These are phyloP conservation scores for Podaxis carcinomalis DNA, from an alignment of 768 basidiomycete species.

Conservation along the genomic window DNA sequence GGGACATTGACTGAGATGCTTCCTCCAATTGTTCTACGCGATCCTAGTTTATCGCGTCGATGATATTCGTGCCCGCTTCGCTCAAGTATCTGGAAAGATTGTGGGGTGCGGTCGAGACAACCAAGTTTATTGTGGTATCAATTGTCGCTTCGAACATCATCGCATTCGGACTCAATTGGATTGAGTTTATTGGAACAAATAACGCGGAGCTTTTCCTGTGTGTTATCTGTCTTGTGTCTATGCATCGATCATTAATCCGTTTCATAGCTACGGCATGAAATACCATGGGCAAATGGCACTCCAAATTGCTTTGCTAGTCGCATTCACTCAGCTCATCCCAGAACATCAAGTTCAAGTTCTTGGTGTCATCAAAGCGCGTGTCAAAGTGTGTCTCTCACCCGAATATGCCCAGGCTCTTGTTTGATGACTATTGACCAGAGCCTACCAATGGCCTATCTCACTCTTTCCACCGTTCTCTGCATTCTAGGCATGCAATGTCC, in stretches of 20 bases:
- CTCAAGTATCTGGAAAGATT: slow-evolving; percentile 90
- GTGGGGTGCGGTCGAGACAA: slow-evolving; percentile 85
- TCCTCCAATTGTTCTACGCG: slow-evolving; percentile 3
- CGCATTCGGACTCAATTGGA: slow-evolving; percentile 83
- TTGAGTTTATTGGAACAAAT: slow-evolving; percentile 70
- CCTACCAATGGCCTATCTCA: slow-evolving; percentile 92
- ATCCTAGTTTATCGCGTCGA: slow-evolving; percentile 67
- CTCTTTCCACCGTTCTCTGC: slow-evolving; percentile 82
- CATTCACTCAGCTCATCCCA: slow-evolving; percentile 96
- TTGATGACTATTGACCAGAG: slow-evolving; percentile 41
- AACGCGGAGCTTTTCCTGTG: slow-evolving; percentile 77
- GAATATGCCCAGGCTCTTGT: background rate
- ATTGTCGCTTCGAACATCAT: slow-evolving; percentile 85
- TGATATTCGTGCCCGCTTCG: slow-evolving; percentile 76
- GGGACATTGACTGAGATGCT: slow-evolving; percentile 6
- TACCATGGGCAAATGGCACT: slow-evolving; percentile 94
- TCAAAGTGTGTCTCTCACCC: slow-evolving; percentile 60
- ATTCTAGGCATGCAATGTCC: slow-evolving; percentile 84
- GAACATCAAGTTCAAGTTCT: slow-evolving; percentile 96
- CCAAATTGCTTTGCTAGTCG: slow-evolving; percentile 85
- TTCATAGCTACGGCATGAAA: slow-evolving; percentile 71
- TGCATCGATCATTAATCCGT: background rate
- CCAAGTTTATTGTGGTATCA: slow-evolving; percentile 81
- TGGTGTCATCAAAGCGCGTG: slow-evolving; percentile 77
- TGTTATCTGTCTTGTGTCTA: slow-evolving; percentile 22